Conservation (phyloP, 257 asterid genomes). For the Solanum piurae region DNA sequence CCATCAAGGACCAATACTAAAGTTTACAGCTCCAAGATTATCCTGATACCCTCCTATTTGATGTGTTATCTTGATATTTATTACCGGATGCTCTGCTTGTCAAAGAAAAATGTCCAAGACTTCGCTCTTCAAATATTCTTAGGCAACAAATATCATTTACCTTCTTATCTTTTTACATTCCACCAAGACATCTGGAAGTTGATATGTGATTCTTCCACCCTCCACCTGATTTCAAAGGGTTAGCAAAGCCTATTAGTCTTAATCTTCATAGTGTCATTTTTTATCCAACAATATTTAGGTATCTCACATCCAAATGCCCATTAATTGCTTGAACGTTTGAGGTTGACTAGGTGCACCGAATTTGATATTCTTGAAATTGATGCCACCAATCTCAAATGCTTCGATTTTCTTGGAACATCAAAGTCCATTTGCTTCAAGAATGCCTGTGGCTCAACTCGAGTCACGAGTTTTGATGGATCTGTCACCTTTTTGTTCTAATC, state of each 20-base stretch:
- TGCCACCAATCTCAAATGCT: background rate
- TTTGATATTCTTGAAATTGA: conserved; percentile 3
- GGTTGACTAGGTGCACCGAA: background rate
- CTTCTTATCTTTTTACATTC: background rate
- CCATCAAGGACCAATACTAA: background rate
- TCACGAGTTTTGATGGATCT: background rate
- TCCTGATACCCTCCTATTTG: background rate
- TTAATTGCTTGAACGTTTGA: background rate
- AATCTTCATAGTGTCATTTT: conserved; percentile 2
- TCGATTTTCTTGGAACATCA: conserved; percentile 4
- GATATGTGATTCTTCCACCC: background rate
- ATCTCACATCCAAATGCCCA: conserved; percentile 3
- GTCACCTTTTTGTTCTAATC: background rate
- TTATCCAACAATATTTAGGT: background rate
- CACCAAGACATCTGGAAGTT: background rate
- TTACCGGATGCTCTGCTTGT: background rate
- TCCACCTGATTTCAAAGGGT: background rate
- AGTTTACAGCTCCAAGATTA: background rate
- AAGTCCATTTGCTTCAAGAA: conserved; percentile 1
- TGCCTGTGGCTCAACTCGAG: background rate
- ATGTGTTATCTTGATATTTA: background rate
- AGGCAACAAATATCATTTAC: background rate
- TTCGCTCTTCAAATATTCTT: background rate
- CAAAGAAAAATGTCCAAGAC: background rate
- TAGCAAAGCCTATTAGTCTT: background rate